Conservation (phyloP, 2,329 filamentous ascomycete genomes). For the Epichloe typhina region DNA sequence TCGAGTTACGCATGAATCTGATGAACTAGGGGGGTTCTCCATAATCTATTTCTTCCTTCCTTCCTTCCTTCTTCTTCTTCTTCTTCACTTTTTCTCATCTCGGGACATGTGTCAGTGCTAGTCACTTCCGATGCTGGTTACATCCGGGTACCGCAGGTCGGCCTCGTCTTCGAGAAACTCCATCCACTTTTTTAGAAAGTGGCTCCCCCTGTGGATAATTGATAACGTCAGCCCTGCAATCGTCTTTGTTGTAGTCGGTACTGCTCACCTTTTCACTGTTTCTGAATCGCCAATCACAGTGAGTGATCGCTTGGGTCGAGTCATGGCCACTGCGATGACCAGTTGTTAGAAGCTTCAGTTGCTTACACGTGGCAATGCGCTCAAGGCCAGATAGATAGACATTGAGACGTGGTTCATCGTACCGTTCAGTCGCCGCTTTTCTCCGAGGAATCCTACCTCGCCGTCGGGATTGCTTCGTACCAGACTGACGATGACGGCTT, state of each 20-base stretch:
- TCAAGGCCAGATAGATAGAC: no score
- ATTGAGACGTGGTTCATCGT: conserved; percentile 18
- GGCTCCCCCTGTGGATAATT: conserved; percentile 54
- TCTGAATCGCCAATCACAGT: conserved; percentile 90
- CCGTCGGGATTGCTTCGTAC: conserved; percentile 78
- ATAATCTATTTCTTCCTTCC: background rate
- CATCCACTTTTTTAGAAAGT: conserved; percentile 87
- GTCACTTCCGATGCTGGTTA: conserved; percentile 23
- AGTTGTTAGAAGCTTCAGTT: background rate
- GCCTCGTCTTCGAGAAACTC: conserved; percentile 76
- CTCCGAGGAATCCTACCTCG: conserved; percentile 85
- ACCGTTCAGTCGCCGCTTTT: conserved; percentile 90
- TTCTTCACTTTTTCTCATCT: background rate
- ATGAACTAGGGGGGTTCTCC: background rate
- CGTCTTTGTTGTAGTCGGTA: no score
- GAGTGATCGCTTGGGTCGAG: conserved; percentile 77
- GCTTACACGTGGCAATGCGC: background rate
- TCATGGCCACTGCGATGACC: conserved; percentile 81
- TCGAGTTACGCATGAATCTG: background rate
- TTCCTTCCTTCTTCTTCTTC: background rate
- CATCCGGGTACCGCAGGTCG: conserved; percentile 77
- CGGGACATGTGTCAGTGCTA: conserved; percentile 1
- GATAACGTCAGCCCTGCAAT: background rate
- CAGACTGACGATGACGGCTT: conserved; percentile 85
- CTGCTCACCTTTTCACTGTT: conserved; percentile 64